Evolutionary conservation across 2,329 filamentous ascomycete genomes (phyloP).

Genomic region (Purpureocillium takamizusanense): DNA sequence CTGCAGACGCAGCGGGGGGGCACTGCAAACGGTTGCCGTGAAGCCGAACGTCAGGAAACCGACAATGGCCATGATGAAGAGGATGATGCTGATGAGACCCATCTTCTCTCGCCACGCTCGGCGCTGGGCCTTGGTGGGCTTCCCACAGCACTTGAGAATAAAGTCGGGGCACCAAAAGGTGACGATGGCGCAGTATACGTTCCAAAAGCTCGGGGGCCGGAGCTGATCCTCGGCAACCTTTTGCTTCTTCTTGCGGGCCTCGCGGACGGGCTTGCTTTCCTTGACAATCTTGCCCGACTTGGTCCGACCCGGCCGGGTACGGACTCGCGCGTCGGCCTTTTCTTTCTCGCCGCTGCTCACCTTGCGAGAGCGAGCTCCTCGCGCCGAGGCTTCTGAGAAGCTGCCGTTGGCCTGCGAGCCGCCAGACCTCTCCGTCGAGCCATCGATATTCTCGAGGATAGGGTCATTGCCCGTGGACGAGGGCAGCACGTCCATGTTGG

Average conservation of each 20-base stretch:
- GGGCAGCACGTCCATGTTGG: constrained; percentile 82
- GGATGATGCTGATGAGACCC: constrained; percentile 87
- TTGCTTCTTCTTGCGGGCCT: constrained; percentile 31
- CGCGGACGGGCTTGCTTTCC: constrained; percentile 30
- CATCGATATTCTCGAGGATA: constrained; percentile 69
- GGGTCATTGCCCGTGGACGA: constrained; percentile 91
- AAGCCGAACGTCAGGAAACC: constrained; percentile 97
- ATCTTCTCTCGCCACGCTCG: constrained; percentile 98
- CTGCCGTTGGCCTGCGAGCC: constrained; percentile 35
- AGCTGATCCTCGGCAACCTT: constrained; percentile 52
- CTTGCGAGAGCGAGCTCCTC: background rate
- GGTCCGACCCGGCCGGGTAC: constrained; percentile 28
- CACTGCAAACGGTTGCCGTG: constrained; percentile 75
- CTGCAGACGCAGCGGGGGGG: constrained; percentile 61
- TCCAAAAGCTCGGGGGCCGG: constrained; percentile 82
- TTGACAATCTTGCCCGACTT: constrained; percentile 58
- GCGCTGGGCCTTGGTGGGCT: constrained; percentile 75
- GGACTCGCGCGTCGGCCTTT: constrained; percentile 18
- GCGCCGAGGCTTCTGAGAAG: constrained; percentile 33
- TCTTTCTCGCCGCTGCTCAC: constrained; percentile 18
- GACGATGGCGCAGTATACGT: constrained; percentile 84
- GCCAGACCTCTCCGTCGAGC: constrained; percentile 45
- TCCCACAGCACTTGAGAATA: constrained; percentile 76
- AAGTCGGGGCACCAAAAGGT: constrained; percentile 94
- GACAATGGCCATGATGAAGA: constrained; percentile 78